These are phyloP conservation scores for Stipa capillata DNA, from an alignment of 176 grass and related monocot species.

Conservation along the genomic window DNA sequence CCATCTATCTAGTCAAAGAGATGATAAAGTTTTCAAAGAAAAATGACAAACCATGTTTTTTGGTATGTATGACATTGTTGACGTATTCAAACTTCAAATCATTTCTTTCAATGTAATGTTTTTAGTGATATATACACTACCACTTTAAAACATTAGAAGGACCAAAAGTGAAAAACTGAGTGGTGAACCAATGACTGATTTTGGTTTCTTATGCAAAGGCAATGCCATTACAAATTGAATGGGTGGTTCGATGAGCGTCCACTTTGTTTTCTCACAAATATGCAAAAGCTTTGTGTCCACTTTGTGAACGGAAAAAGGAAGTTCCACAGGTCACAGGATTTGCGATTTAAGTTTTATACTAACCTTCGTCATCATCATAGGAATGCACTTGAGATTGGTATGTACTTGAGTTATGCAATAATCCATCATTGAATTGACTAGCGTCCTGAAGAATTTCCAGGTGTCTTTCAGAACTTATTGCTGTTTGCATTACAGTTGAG, in stretches of 20 bases:
- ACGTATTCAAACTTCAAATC: not conserved
- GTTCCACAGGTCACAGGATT: not conserved
- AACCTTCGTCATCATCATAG: slow-evolving; percentile 66
- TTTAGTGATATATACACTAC: not conserved
- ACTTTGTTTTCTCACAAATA: not conserved
- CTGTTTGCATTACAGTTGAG: slow-evolving; percentile 16
- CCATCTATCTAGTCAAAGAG: not conserved
- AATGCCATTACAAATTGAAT: not conserved
- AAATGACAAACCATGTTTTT: not conserved
- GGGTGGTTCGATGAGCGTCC: too few species aligned
- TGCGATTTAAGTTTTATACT: not conserved
- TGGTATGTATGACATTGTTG: not conserved
- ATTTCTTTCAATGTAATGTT: not conserved
- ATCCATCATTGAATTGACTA: slow-evolving; percentile 41
- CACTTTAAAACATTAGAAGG: not conserved
- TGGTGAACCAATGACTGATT: not conserved
- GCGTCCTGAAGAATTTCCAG: slow-evolving; percentile 42
- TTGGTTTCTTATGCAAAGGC: slow-evolving; percentile 12
- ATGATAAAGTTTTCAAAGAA: not conserved
- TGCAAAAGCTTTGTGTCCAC: not conserved
- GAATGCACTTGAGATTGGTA: slow-evolving; percentile 59
- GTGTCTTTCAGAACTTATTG: slow-evolving; percentile 34
- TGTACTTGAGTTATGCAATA: slow-evolving; percentile 34
- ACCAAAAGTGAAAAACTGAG: not conserved
- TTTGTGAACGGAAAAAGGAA: slow-evolving; percentile 12